Conservation (phyloP, 2,329 filamentous ascomycete genomes). For the Cladosporium sp. region DNA sequence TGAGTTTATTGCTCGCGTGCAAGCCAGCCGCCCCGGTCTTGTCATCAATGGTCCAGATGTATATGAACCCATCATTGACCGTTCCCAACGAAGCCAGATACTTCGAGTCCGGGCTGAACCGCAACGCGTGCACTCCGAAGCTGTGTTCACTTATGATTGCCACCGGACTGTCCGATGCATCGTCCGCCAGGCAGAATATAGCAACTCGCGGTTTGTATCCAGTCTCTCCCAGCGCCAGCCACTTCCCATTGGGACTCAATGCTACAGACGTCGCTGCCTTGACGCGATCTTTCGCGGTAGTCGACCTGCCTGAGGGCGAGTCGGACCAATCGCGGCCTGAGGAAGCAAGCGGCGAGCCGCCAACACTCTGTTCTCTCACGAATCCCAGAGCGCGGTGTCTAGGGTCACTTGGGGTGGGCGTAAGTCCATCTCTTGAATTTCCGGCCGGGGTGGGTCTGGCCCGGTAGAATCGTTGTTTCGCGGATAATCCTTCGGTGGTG, state of each 20-base stretch:
- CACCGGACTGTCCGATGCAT: conserved; percentile 77
- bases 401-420: conserved; percentile 31
- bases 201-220: conserved; percentile 90
- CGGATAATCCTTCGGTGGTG: conserved; percentile 51
- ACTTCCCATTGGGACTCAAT: conserved; percentile 82
- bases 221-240: conserved; percentile 88
- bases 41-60: conserved; percentile 84
- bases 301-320: conserved; percentile 64
- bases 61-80: conserved; percentile 90
- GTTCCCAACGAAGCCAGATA: conserved; percentile 87
- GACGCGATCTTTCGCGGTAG: conserved; percentile 87
- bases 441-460: conserved; percentile 48
- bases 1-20: conserved; percentile 88
- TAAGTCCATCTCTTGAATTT: conserved; percentile 25
- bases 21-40: conserved; percentile 77
- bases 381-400: conserved; percentile 27
- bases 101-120: conserved; percentile 83
- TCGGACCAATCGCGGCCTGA: conserved; percentile 56
- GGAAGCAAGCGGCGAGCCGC: conserved; percentile 45
- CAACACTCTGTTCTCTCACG: conserved; percentile 43
- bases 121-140: conserved; percentile 83
- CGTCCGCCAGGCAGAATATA: conserved; percentile 77
- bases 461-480: conserved; percentile 84
- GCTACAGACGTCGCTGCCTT: conserved; percentile 92
- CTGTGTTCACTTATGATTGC: conserved; percentile 86